phyloP scores from a whole-genome alignment of 2,329 filamentous ascomycete species.

The Kalaharituber pfeilii region DNA sequence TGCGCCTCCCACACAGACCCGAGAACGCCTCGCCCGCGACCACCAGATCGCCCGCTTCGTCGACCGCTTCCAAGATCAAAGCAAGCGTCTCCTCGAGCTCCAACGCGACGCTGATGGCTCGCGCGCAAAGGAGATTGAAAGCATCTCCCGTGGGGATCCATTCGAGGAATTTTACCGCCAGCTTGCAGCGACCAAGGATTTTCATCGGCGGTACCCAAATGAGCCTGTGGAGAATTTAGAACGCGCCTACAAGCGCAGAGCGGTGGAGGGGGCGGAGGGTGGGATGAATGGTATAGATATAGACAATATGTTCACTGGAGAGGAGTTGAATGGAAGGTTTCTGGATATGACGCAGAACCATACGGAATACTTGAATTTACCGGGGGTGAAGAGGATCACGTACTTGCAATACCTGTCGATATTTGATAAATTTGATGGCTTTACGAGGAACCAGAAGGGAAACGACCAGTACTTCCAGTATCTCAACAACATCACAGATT shows the following conservation, averaged over 20 bases:
- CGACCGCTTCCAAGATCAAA: constrained; percentile 73
- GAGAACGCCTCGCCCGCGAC: constrained; percentile 74
- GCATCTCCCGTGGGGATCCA: constrained; percentile 66
- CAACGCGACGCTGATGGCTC: constrained; percentile 60
- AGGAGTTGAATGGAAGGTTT: constrained; percentile 83
- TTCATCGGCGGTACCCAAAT: constrained; percentile 81
- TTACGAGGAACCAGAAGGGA: constrained; percentile 67
- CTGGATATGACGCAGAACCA: constrained; percentile 74
- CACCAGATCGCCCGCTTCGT: constrained; percentile 82
- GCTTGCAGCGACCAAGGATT: constrained; percentile 61
- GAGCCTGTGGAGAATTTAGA: constrained; percentile 92
- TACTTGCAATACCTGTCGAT: constrained; percentile 87
- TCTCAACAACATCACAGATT: constrained; percentile 58
- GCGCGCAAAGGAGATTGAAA: constrained; percentile 62
- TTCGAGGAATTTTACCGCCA: constrained; percentile 87
- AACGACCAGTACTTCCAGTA: constrained; percentile 89
- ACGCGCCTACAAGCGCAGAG: constrained; percentile 65
- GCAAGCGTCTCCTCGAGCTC: constrained; percentile 58
- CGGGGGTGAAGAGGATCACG: constrained; percentile 63
- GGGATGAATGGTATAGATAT: constrained; percentile 39
- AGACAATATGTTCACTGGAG: constrained; percentile 85
- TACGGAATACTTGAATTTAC: constrained; percentile 78
- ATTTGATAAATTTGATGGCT: constrained; percentile 73
- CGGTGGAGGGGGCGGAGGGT: constrained; percentile 21
- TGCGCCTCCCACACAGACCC: constrained; percentile 41